Conservation (phyloP, 2,329 filamentous ascomycete genomes). For the Fusarium zealandicum region DNA sequence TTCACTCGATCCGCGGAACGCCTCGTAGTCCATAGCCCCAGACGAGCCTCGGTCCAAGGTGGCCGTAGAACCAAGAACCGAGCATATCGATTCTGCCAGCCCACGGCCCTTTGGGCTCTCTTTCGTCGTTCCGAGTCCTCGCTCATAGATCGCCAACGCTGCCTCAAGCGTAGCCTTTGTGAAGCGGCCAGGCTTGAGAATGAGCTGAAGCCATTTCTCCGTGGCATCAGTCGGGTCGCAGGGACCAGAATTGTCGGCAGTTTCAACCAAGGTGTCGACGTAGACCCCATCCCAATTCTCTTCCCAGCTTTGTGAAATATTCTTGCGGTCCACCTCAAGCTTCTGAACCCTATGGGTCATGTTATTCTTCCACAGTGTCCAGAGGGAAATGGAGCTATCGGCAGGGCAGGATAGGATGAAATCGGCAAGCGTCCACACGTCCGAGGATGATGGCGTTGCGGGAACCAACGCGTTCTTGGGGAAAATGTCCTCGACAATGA, state of each 20-base stretch:
- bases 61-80: slow-evolving; percentile 73
- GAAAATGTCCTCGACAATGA: slow-evolving; percentile 76
- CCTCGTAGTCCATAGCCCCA: slow-evolving; percentile 75
- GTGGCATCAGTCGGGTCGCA: slow-evolving; percentile 74
- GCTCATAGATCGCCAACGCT: slow-evolving; percentile 81
- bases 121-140: slow-evolving; percentile 55
- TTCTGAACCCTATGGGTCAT: slow-evolving; percentile 77
- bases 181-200: slow-evolving; percentile 85
- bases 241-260: slow-evolving; percentile 64
- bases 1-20: slow-evolving; percentile 76
- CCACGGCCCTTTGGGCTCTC: slow-evolving; percentile 58
- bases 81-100: slow-evolving; percentile 78
- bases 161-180: slow-evolving; percentile 81
- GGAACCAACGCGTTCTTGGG: slow-evolving; percentile 68
- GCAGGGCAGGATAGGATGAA: slow-evolving; percentile 68
- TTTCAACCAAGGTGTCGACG: slow-evolving; percentile 63
- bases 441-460: slow-evolving; percentile 72
- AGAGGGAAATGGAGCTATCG: slow-evolving; percentile 67
- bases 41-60: slow-evolving; percentile 67
- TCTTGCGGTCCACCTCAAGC: slow-evolving; percentile 74
- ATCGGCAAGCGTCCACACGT: slow-evolving; percentile 81
- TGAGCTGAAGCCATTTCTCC: slow-evolving; percentile 85
- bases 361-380: slow-evolving; percentile 87
- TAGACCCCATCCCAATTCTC: slow-evolving; percentile 75
- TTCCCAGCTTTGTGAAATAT: slow-evolving; percentile 67